Evolutionary conservation across 73 alveolate species (phyloP), one percentile per base, ranked within the genome.

Genomic region (Paramecium biaurelia): DNA sequence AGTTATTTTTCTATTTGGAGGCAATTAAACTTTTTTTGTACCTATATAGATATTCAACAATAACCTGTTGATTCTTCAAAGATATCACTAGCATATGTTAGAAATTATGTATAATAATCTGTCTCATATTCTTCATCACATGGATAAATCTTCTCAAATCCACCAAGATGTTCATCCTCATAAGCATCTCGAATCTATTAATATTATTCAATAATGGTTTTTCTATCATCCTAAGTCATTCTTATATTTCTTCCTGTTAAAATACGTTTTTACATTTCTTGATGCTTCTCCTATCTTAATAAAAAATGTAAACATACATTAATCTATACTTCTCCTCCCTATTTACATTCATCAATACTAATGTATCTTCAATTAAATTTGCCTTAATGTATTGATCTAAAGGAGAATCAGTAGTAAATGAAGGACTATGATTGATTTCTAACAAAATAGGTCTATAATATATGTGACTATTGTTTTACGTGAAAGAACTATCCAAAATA

Each of bases 361-460:
- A 87, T 14, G 97, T 59, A 53, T 95, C 98, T 23, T 84, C 67
- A 24, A 95, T 70, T 11, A 96, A 58, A 32, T 90, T 86, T 20
- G 92, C 85, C 76, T 98, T 98, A 18, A 96, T 96, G 74, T 94
- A 70, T 26, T 85, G 47, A 93, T 96, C 99, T 2, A 92, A 43
- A 37, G 98, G 97, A 43, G 98, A 92, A 58, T 97, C 98, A 1
- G 96, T 95, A 38, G 95, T 92, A 85, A 97, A 97, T 41, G 96
- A 86, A 18, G 99, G 99, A 32, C 98, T 95, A 85, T 95, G 98
- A 85, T 97, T 97, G 10, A 95, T 98, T 93, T 97, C 99, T 43
- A 97, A 53, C 9, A 97, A 90, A 92, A 93, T 92, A 7, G 99
- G 99, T 14, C 93, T 90, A 35, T 82, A 79, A 23, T 20, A 24